Evolutionary conservation across 2,329 filamentous ascomycete genomes (phyloP).

Genomic region (Hortaea werneckii): DNA sequence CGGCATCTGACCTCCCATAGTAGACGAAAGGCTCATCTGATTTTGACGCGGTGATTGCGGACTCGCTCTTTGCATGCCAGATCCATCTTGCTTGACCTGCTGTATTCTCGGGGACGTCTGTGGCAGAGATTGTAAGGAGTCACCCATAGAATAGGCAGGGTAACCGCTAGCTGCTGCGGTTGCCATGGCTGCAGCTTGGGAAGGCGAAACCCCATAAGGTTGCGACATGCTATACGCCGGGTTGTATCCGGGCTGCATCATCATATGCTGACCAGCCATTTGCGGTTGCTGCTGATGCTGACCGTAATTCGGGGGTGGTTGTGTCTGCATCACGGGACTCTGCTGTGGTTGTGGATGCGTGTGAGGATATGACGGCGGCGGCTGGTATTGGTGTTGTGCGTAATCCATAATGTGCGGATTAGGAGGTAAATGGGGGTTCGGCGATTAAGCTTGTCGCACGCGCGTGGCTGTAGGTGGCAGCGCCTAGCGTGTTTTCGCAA

Average conservation of each 20-base stretch:
- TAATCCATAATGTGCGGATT: constrained; percentile 32
- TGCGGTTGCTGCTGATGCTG: constrained; percentile 53
- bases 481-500: background rate
- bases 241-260: constrained; percentile 70
- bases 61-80: constrained; percentile 47
- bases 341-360: constrained; percentile 43
- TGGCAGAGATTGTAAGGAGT: constrained; percentile 56
- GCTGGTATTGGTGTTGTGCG: constrained; percentile 38
- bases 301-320: constrained; percentile 44
- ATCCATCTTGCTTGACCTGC: constrained; percentile 50
- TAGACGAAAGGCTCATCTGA: constrained; percentile 41
- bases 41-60: constrained; percentile 66
- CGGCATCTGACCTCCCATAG: constrained; percentile 36
- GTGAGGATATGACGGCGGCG: constrained; percentile 29
- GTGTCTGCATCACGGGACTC: constrained; percentile 67
- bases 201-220: constrained; percentile 66
- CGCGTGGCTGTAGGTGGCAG: background rate
- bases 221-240: constrained; percentile 63
- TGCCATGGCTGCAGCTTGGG: constrained; percentile 86
- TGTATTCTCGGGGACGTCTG: constrained; percentile 65
- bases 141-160: constrained; percentile 60
- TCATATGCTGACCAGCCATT: constrained; percentile 46
- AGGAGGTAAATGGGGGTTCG: background rate
- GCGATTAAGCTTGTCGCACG: background rate
- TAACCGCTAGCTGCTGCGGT: constrained; percentile 86